Evolutionary conservation across 2,329 filamentous ascomycete species (phyloP).

Genomic region (Exophiala spinifera): DNA sequence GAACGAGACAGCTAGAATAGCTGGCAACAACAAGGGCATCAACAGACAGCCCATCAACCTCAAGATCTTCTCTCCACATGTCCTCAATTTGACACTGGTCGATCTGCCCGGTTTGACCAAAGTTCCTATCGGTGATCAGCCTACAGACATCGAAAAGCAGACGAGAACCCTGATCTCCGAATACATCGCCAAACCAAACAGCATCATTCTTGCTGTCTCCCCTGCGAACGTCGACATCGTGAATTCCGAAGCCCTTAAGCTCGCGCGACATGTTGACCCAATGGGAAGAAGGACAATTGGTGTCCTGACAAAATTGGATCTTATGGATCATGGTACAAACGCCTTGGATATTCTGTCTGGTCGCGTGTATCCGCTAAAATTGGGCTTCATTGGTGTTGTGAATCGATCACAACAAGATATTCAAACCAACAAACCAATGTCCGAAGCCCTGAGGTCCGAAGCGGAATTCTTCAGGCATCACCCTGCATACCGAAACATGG

Average conservation of each 20-base stretch:
- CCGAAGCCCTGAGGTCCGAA: slow-evolving; percentile 85
- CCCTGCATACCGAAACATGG: slow-evolving; percentile 95
- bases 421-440: slow-evolving; percentile 88
- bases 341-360: slow-evolving; percentile 96
- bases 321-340: slow-evolving; percentile 99
- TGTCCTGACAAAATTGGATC: slow-evolving; percentile 91
- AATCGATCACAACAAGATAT: slow-evolving; percentile 99
- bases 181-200: slow-evolving; percentile 98
- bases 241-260: slow-evolving; percentile 95
- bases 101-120: slow-evolving; percentile 96
- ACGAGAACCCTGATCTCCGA: slow-evolving; percentile 94
- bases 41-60: slow-evolving; percentile 96
- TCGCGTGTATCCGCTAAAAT: slow-evolving; percentile 90
- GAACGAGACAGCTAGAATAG: slow-evolving; percentile 90
- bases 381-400: slow-evolving; percentile 96
- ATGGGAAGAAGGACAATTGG: slow-evolving; percentile 93
- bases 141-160: slow-evolving; percentile 97
- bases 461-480: slow-evolving; percentile 95
- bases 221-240: slow-evolving; percentile 97
- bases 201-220: slow-evolving; percentile 93
- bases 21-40: slow-evolving; percentile 96
- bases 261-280: slow-evolving; percentile 93
- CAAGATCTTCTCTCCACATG: slow-evolving; percentile 96
- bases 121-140: slow-evolving; percentile 96
- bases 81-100: slow-evolving; percentile 92